Evolutionary conservation across 768 basidiomycete genomes (phyloP).

Genomic region (Leccinum truebloodii): DNA sequence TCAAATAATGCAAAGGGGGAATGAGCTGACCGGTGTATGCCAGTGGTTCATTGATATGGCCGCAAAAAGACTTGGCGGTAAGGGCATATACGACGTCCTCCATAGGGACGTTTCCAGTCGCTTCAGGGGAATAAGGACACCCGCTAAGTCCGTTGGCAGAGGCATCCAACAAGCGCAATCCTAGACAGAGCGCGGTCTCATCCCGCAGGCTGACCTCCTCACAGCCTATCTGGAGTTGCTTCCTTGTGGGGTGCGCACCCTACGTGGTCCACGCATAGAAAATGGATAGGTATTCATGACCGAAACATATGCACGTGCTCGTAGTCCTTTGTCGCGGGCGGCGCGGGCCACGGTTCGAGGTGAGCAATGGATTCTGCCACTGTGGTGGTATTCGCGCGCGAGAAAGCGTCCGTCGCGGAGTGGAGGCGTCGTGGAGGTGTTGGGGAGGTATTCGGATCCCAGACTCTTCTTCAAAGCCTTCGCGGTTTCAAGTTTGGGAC

Average conservation of each 20-base stretch:
- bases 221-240: constrained; percentile 84
- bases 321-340: constrained; percentile 62
- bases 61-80: constrained; percentile 55
- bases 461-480: constrained; percentile 69
- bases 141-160: constrained; percentile 93
- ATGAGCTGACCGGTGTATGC: constrained; percentile 18
- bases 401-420: constrained; percentile 89
- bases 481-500: constrained; percentile 63
- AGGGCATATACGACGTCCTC: constrained; percentile 91
- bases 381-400: constrained; percentile 52
- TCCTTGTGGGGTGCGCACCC: constrained; percentile 71
- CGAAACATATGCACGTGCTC: constrained; percentile 84
- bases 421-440: constrained; percentile 35
- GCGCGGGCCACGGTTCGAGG: constrained; percentile 59
- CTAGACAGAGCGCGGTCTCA: not conserved
- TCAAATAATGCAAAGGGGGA: not conserved
- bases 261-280: constrained; percentile 56
- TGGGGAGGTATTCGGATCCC: constrained; percentile 47
- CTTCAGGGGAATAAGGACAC: constrained; percentile 96
- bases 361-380: constrained; percentile 68
- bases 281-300: constrained; percentile 85
- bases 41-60: constrained; percentile 42
- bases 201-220: constrained; percentile 93
- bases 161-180: constrained; percentile 44
- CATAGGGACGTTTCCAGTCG: constrained; percentile 93